A percentile compares a stretch with the other conserved stretches of the same genome.
phyloP scores from a whole-genome alignment of 139 green algal genomes.

The Chlamydomonas sp. region DNA sequence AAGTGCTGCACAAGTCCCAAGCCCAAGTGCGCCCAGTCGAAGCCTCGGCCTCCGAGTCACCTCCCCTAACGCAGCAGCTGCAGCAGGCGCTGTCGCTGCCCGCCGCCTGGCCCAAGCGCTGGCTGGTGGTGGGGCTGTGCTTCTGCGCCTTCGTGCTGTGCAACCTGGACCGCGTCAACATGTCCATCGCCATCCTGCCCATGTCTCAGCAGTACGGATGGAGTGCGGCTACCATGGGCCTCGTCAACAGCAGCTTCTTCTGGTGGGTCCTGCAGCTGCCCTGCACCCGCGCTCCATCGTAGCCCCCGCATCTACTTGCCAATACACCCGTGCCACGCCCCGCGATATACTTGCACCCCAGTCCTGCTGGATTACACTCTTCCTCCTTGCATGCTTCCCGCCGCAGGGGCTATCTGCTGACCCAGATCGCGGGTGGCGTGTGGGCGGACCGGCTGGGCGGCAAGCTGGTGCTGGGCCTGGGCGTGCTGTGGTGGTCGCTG shows the following conservation, averaged over 20 bases:
- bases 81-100: too few species aligned
- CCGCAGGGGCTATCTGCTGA: slow-evolving; percentile 83
- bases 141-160: slow-evolving; percentile 97
- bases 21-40: too few species aligned
- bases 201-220: slow-evolving; percentile 92
- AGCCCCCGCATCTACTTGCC: not conserved
- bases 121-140: slow-evolving; percentile 87
- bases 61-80: too few species aligned
- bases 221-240: slow-evolving; percentile 84
- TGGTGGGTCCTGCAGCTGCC: slow-evolving; percentile 69
- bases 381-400: not conserved
- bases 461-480: slow-evolving; percentile 93
- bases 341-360: too few species aligned
- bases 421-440: slow-evolving; percentile 90
- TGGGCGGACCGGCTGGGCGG: slow-evolving; percentile 93
- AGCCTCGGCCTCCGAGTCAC: too few species aligned
- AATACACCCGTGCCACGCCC: not conserved
- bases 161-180: slow-evolving; percentile 93
- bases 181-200: slow-evolving; percentile 96
- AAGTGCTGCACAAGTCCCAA: too few species aligned
- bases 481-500: slow-evolving; percentile 96
- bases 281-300: not conserved
- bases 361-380: not conserved
- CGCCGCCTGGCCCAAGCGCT: slow-evolving; percentile 76
- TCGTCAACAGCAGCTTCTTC: slow-evolving; percentile 99